These are phyloP conservation scores for Talaromyces sp. DNA, from an alignment of 2,329 filamentous ascomycete genomes.

Conservation along the genomic window DNA sequence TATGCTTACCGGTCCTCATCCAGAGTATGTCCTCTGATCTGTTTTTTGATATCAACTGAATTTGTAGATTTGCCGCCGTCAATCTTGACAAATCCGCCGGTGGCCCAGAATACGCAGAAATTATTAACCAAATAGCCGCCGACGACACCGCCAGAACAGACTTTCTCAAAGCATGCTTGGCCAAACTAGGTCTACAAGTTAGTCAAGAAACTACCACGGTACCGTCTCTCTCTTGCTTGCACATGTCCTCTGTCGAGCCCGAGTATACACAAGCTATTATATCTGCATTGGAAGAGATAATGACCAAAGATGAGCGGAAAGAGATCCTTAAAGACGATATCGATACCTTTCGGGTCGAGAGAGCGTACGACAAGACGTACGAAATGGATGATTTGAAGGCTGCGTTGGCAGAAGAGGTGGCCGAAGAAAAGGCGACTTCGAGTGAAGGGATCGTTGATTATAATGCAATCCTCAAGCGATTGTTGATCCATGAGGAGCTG, in stretches of 20 bases:
- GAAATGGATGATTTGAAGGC: conserved; percentile 54
- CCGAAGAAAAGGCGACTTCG: conserved; percentile 18
- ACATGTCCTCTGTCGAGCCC: conserved; percentile 69
- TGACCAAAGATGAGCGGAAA: conserved; percentile 60
- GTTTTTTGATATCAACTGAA: conserved; percentile 18
- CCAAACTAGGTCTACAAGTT: conserved; percentile 76
- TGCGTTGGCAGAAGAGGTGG: conserved; percentile 47
- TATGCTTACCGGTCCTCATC: conserved; percentile 82
- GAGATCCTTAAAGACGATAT: conserved; percentile 67
- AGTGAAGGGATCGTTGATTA: conserved; percentile 67
- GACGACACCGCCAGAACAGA: conserved; percentile 66
- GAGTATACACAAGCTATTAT: conserved; percentile 65
- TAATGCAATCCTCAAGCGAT: conserved; percentile 65
- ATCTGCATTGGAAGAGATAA: conserved; percentile 60
- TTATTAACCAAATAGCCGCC: conserved; percentile 64
- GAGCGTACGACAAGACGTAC: conserved; percentile 54
- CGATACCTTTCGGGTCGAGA: conserved; percentile 77
- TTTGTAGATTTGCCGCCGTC: conserved; percentile 68
- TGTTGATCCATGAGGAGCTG: conserved; percentile 64
- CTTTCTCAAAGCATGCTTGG: conserved; percentile 76
- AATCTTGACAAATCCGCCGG: conserved; percentile 69
- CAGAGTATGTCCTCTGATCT: conserved; percentile 61
- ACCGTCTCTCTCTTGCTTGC: conserved; percentile 75
- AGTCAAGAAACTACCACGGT: conserved; percentile 65
- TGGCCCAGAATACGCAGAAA: conserved; percentile 64